These are phyloP conservation scores for Lumnitzera racemosa DNA, from an alignment of 345 rosid genomes.

Conservation along the genomic window DNA sequence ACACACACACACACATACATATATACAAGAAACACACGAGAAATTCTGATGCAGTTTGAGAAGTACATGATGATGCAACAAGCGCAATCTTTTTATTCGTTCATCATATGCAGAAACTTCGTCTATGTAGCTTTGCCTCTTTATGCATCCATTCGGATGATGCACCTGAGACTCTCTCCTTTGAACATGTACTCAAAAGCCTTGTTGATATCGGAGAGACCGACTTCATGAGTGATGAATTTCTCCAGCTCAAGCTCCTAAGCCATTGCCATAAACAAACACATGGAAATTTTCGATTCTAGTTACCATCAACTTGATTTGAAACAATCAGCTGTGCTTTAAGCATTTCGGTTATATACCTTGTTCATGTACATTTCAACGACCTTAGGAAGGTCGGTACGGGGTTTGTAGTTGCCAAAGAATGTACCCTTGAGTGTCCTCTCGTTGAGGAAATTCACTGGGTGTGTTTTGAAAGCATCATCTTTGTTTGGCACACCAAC, in stretches of 20 bases:
- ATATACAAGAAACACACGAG: no score
- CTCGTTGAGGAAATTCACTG: slow-evolving; percentile 27
- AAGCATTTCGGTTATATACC: slow-evolving; percentile 8
- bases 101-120: no score
- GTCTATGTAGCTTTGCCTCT: background rate
- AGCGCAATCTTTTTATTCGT: no score
- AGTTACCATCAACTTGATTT: no score
- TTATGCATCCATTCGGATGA: slow-evolving; percentile 30
- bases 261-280: background rate
- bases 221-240: slow-evolving; percentile 38
- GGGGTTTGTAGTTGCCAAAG: slow-evolving; percentile 38
- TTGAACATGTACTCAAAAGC: slow-evolving; percentile 45
- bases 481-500: slow-evolving; percentile 42
- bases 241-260: slow-evolving; percentile 45
- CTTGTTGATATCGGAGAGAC: slow-evolving; percentile 43
- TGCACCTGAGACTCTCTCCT: slow-evolving; percentile 37
- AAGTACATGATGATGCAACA: no score
- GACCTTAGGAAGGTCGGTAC: slow-evolving; percentile 26
- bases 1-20: no score
- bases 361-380: slow-evolving; percentile 34
- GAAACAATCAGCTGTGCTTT: no score
- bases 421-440: slow-evolving; percentile 38
- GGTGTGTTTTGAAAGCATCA: slow-evolving; percentile 33
- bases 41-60: no score
- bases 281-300: background rate